Evolutionary conservation across 805 yeast species (phyloP), one percentile per base, ranked within the genome.

Genomic region (Hanseniaspora singularis): DNA sequence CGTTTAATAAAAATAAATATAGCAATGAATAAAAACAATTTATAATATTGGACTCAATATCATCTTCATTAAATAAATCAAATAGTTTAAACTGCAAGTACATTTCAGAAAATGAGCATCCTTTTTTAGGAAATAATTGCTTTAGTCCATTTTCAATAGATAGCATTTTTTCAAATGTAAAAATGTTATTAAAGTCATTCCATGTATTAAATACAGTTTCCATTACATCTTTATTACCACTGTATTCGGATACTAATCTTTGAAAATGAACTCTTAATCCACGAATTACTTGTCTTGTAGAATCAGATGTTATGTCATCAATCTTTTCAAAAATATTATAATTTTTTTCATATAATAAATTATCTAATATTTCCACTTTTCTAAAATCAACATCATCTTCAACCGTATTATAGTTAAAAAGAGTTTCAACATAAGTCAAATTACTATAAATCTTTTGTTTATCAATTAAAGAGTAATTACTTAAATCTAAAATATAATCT

Each of bases 61-160:
- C 58, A 20, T 52, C 52, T 15, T 55, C 54, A 3, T 51, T 49
- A 28, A 52, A 52, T 19, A 50, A 39, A 1, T 51, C 47, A 5
- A 50, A 41, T 22, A 64, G 55, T 26, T 56, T 54, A 22, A 50
- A 33, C 31, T 55, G 57, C 30, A 64, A 39, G 20, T 56, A 60
- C 1, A 49, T 55, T 12, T 65, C 67, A 5, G 60, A 60, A 33
- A 57, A 54, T 3, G 67, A 60, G 43, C 68, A 64, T 2, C 68
- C 68, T 36, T 60, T 61, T 46, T 57, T 61, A 15, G 68, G 68
- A 54, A 64, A 64, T 53, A 64, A 53, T 1, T 49, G 44, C 49
- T 51, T 57, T 30, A 64, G 49, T n/a, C 58, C 54, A 3, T 52
- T 52, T 58, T 58, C 19, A 60, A 60, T 10, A 11, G 23, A 9